Conservation (phyloP, 2,329 filamentous ascomycete species). For the Sporothrix euskadiensis region DNA sequence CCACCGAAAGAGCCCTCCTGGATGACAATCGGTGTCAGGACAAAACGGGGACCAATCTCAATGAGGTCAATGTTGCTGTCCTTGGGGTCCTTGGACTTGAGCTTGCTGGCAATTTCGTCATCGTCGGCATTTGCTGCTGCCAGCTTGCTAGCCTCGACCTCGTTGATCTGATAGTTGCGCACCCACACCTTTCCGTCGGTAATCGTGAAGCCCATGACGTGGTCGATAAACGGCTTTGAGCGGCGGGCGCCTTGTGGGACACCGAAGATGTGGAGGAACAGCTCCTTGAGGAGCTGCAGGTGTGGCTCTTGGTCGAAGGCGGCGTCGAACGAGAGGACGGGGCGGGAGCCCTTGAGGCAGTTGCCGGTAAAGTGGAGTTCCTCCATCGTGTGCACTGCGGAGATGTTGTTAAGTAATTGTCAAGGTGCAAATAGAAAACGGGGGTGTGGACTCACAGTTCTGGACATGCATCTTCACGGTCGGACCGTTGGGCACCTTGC, state of each 20-base stretch:
- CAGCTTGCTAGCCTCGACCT: slow-evolving; percentile 65
- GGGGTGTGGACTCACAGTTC: slow-evolving; percentile 55
- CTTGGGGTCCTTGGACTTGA: slow-evolving; percentile 56
- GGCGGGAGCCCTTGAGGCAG: slow-evolving; percentile 89
- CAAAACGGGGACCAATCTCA: slow-evolving; percentile 91
- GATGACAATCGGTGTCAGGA: slow-evolving; percentile 91
- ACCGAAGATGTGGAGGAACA: slow-evolving; percentile 86
- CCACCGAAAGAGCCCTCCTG: slow-evolving; percentile 94
- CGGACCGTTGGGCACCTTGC: slow-evolving; percentile 83
- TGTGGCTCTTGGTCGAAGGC: slow-evolving; percentile 81
- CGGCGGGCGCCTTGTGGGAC: slow-evolving; percentile 86
- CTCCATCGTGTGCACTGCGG: slow-evolving; percentile 85
- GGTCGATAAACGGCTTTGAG: slow-evolving; percentile 93
- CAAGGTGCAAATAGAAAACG: no score
- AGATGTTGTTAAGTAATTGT: no score
- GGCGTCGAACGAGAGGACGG: slow-evolving; percentile 87
- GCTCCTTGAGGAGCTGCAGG: slow-evolving; percentile 80
- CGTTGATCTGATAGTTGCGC: slow-evolving; percentile 88
- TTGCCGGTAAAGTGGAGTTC: slow-evolving; percentile 97
- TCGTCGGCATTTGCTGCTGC: slow-evolving; percentile 39
- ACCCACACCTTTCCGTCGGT: slow-evolving; percentile 96
- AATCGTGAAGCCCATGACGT: slow-evolving; percentile 88
- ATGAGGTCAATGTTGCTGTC: slow-evolving; percentile 80
- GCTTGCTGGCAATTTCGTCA: neutral
- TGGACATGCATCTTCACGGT: slow-evolving; percentile 66